Conservation (phyloP, 2,329 filamentous ascomycete genomes). For the Chalaropsis thielavioides region DNA sequence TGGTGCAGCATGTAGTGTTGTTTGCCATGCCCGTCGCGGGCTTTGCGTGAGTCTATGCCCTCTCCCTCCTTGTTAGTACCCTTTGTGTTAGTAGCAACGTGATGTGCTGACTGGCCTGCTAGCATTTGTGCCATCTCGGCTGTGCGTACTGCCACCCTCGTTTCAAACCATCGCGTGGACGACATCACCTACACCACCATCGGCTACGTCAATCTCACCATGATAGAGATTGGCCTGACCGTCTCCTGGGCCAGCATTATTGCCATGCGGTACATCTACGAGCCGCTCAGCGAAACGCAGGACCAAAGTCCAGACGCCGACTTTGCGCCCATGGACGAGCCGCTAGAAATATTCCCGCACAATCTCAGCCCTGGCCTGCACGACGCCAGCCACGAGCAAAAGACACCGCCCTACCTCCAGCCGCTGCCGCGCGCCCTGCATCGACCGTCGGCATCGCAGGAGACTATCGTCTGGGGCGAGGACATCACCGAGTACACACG, state of each 20-base stretch:
- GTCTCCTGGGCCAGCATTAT: conserved; percentile 11
- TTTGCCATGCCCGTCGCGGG: conserved; percentile 22
- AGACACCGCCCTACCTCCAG: background rate
- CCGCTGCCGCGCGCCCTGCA: conserved; percentile 21
- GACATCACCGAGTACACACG: conserved; percentile 20
- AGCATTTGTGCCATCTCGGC: conserved; percentile 27
- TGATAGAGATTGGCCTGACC: conserved; percentile 14
- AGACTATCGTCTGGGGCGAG: conserved; percentile 12
- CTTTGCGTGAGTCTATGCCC: conserved; percentile 19
- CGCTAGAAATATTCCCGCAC: conserved; percentile 13
- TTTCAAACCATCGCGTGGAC: conserved; percentile 9
- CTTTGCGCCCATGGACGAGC: background rate
- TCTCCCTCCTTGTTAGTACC: too few relatives aligned
- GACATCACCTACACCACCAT: conserved; percentile 14
- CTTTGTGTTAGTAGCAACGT: background rate
- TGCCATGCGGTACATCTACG: conserved; percentile 12
- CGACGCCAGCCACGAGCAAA: background rate
- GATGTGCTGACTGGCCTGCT: background rate
- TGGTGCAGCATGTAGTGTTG: conserved; percentile 21
- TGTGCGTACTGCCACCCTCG: conserved; percentile 20
- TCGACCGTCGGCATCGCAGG: conserved; percentile 2
- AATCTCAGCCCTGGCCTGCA: background rate
- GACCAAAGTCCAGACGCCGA: conserved; percentile 5
- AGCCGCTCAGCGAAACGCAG: conserved; percentile 14
- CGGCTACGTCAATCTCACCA: conserved; percentile 15